Conservation (phyloP, 73 alveolate species). For the Paramecium sexaurelia region DNA sequence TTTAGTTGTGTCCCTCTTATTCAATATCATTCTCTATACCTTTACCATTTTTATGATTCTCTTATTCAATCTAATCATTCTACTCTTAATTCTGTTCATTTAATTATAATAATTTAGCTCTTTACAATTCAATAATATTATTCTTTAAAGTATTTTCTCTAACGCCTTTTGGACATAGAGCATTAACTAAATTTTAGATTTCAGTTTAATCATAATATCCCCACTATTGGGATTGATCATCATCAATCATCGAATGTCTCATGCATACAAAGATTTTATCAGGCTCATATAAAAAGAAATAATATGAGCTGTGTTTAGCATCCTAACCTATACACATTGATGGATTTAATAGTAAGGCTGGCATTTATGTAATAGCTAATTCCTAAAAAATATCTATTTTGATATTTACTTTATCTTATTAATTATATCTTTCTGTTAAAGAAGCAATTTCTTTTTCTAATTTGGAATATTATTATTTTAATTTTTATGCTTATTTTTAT, state of each 20-base stretch:
- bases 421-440: constrained; percentile 45
- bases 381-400: background rate
- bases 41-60: background rate
- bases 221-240: background rate
- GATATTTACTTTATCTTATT: background rate
- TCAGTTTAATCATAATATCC: constrained; percentile 44
- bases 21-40: constrained; percentile 16
- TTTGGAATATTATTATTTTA: background rate
- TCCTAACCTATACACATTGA: constrained; percentile 45
- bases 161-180: constrained; percentile 45
- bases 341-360: constrained; percentile 32
- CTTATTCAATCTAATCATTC: background rate
- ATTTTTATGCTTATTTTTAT: background rate
- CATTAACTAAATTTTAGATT: background rate
- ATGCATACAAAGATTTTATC: constrained; percentile 40
- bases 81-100: background rate
- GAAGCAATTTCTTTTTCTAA: background rate
- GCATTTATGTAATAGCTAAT: constrained; percentile 30
- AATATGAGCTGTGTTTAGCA: constrained; percentile 17
- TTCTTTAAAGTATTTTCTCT: background rate
- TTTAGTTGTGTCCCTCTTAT: background rate
- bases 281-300: constrained; percentile 38
- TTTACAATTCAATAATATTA: constrained; percentile 17
- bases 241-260: constrained; percentile 24
- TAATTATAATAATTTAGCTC: background rate